phyloP scores from a whole-genome alignment of 75 land plant genomes.

The Selaginella tamariscina region DNA sequence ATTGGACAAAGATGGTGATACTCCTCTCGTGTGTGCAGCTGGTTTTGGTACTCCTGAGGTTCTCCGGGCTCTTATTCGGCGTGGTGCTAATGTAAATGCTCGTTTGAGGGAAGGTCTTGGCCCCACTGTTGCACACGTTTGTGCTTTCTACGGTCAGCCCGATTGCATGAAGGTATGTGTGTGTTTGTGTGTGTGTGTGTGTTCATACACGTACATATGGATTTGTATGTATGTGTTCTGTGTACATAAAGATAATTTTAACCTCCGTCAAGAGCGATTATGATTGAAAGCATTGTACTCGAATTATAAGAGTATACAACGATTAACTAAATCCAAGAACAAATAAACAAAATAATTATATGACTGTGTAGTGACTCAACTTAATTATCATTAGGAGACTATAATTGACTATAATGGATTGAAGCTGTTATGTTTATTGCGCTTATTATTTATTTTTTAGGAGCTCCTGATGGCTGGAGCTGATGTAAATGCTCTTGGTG shows the following conservation, averaged over 20 bases:
- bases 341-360: too few species aligned
- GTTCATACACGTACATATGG: too few species aligned
- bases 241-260: too few species aligned
- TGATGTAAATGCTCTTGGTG: constrained; percentile 80
- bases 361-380: too few species aligned
- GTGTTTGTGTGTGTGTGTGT: too few species aligned
- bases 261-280: too few species aligned
- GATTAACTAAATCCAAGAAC: too few species aligned
- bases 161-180: constrained; percentile 75
- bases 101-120: constrained; percentile 74
- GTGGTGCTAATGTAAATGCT: constrained; percentile 57
- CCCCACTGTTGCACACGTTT: constrained; percentile 80
- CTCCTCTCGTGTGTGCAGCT: constrained; percentile 81
- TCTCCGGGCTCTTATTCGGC: constrained; percentile 47
- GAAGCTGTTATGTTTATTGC: too few species aligned
- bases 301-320: too few species aligned
- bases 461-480: constrained; percentile 81
- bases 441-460: constrained; percentile 20
- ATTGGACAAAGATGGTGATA: constrained; percentile 85
- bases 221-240: too few species aligned
- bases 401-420: background rate
- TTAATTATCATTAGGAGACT: too few species aligned
- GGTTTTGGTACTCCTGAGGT: constrained; percentile 83
- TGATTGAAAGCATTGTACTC: too few species aligned
- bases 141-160: constrained; percentile 93